A percentile compares a stretch with the other conserved stretches of the same genome.
Conservation (phyloP, 495 filamentous ascomycete species). For the Neurospora sp. region DNA sequence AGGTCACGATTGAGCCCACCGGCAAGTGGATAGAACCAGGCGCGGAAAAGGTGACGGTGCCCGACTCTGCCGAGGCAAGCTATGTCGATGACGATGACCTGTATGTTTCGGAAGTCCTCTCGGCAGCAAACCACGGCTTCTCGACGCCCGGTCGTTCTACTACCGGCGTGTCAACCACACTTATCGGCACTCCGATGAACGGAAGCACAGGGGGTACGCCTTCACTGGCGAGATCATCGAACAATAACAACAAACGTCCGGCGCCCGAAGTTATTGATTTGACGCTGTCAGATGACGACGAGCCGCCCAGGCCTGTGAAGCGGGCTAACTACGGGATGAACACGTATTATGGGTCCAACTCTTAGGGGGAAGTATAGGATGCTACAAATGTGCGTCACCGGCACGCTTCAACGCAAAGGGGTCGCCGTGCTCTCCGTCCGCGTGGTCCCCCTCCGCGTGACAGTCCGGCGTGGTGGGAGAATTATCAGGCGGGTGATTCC, state of each 20-base stretch:
- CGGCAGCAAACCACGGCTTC: slow-evolving; percentile 8
- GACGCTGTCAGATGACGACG: slow-evolving; percentile 66
- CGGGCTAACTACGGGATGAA: slow-evolving; percentile 24
- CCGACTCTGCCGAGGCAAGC: slow-evolving; percentile 13
- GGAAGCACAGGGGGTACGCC: slow-evolving; percentile 18
- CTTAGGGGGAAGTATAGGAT: background rate
- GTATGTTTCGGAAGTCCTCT: slow-evolving; percentile 48
- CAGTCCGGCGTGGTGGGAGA: background rate
- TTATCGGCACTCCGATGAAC: slow-evolving; percentile 20
- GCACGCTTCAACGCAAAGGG: background rate
- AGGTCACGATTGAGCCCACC: slow-evolving; percentile 83
- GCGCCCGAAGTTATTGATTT: slow-evolving; percentile 65
- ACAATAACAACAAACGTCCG: slow-evolving; percentile 49
- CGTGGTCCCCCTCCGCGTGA: background rate
- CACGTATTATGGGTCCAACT: background rate
- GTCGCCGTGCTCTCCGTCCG: background rate
- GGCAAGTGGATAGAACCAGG: slow-evolving; percentile 61
- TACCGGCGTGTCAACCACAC: slow-evolving; percentile 2
- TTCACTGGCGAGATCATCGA: slow-evolving; percentile 28
- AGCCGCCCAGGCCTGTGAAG: slow-evolving; percentile 48
- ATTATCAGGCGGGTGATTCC: background rate
- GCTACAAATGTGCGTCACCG: background rate
- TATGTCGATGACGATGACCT: slow-evolving; percentile 55
- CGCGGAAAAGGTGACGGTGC: slow-evolving; percentile 13
- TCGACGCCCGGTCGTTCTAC: slow-evolving; percentile 6